phyloP scores from a whole-genome alignment of 2,329 filamentous ascomycete genomes.

The Penicillium olsonii region DNA sequence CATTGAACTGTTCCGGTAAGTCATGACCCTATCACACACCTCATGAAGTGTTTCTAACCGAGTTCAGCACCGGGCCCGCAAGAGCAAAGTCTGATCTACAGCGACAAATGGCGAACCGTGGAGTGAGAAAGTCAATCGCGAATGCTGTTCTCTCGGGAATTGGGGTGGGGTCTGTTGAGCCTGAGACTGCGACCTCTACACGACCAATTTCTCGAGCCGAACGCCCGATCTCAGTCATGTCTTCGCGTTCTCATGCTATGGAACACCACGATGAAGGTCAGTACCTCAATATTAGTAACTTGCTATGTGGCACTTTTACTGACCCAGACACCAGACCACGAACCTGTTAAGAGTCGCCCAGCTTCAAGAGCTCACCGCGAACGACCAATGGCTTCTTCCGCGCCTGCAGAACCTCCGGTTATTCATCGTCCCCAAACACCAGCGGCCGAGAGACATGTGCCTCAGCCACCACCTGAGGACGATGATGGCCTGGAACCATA shows the following conservation, averaged over 20 bases:
- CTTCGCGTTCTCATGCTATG: constrained; percentile 27
- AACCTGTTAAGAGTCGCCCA: constrained; percentile 21
- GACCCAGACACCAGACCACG: constrained; percentile 14
- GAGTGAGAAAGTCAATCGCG: constrained; percentile 83
- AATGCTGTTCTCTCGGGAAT: constrained; percentile 77
- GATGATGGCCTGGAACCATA: constrained; percentile 73
- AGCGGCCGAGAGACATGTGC: constrained; percentile 11
- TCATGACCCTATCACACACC: constrained; percentile 26
- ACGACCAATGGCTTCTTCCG: constrained; percentile 15
- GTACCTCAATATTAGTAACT: background rate
- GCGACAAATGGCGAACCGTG: constrained; percentile 78
- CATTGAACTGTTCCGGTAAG: constrained; percentile 80
- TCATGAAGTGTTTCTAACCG: constrained; percentile 8
- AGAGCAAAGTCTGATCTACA: constrained; percentile 86
- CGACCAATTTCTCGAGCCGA: constrained; percentile 33
- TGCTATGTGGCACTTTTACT: background rate
- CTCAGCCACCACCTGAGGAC: constrained; percentile 49
- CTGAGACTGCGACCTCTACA: constrained; percentile 24
- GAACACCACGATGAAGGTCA: constrained; percentile 25
- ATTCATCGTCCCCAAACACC: constrained; percentile 23
- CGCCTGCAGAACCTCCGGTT: constrained; percentile 35
- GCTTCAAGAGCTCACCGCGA: constrained; percentile 24
- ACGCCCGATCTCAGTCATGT: constrained; percentile 34
- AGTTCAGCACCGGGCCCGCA: constrained; percentile 69
- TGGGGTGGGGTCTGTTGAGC: constrained; percentile 48